Conservation (phyloP, 2,329 filamentous ascomycete genomes). For the Hirsutella rhossiliensis region DNA sequence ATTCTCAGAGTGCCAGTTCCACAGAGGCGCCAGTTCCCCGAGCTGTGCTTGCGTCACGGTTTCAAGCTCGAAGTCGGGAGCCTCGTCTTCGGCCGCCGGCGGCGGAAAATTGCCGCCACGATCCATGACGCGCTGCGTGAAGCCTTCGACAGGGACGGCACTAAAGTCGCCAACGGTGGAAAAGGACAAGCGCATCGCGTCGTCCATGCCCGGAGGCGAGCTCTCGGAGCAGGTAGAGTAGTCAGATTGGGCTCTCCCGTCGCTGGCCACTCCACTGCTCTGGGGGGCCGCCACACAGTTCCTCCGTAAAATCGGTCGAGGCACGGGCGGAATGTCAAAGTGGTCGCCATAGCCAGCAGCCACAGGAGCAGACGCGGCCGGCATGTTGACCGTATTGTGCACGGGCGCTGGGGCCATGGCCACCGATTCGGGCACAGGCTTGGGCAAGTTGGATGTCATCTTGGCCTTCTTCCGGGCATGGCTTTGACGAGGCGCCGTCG, state of each 20-base stretch:
- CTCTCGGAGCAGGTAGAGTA: constrained; percentile 1
- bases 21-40: constrained; percentile 11
- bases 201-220: neutral
- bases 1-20: constrained; percentile 12
- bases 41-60: constrained; percentile 11
- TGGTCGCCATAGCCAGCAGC: neutral
- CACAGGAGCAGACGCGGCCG: neutral
- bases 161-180: neutral
- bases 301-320: neutral
- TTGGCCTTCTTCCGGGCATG: constrained; percentile 1
- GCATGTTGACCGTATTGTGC: neutral
- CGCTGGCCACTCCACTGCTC: neutral
- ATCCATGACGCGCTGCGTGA: neutral
- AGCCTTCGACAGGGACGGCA: neutral
- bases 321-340: neutral
- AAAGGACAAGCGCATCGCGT: constrained; percentile 1
- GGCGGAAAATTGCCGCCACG: neutral
- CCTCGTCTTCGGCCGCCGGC: constrained; percentile 1
- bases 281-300: neutral
- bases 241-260: neutral
- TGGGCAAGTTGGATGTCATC: neutral
- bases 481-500: neutral
- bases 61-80: constrained; percentile 8
- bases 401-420: neutral
- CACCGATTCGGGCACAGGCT: neutral